Base-by-base conservation (phyloP, 768 basidiomycete genomes). In the Russula emetica region DNA sequence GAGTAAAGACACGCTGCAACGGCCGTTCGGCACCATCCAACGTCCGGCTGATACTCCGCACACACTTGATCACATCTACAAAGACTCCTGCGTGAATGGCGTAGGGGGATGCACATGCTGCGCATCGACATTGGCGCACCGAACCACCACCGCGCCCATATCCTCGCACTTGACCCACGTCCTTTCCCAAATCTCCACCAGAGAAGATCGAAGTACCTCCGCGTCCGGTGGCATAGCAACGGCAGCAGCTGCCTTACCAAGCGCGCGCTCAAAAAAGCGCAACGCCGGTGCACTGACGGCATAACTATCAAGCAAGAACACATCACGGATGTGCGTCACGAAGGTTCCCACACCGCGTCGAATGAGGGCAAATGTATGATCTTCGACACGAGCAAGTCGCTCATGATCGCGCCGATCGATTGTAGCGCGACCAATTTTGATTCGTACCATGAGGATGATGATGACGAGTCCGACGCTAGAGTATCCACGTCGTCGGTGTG, bases 391-490 rank as follows among this genome's bases (percentile, higher is more conserved):
- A 94, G 72, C 76, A 95, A 97, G 56, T 90, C 87, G 67, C 83
- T 81, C 72, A 96, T 86, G 61, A 98, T 87, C 0, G 87, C 83
- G 1, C 93, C 92, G 44, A 92, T 81, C 1, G 92, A 94, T 54
- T 88, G 83, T 54, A 97, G 75, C 0, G 93, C 91, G 36, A 98
- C 82, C 30, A 87, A 85, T 72, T 92, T 92, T 0, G 90, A 92
- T 66, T 96, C 94, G 71, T 92, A 89, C 87, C 92, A 94, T 32
- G 86, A 80, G 53, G 84, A 80, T 2, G 72, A 52, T 8, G 47
- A 26, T 3, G 26, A 80, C 53, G n/a, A n/a, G 59, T 73, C 73
- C 8, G 69, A 55, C 18, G 34, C 14, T 13, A 61, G 38, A 9
- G 5, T 30, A 1, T 53, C 51, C 7, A 16, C 1, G 20, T 22